Percentiles rank a stretch among this genome's conserved stretches.
Evolutionary conservation across 495 filamentous ascomycete genomes (phyloP).

Genomic region (Penicillium chermesinum): DNA sequence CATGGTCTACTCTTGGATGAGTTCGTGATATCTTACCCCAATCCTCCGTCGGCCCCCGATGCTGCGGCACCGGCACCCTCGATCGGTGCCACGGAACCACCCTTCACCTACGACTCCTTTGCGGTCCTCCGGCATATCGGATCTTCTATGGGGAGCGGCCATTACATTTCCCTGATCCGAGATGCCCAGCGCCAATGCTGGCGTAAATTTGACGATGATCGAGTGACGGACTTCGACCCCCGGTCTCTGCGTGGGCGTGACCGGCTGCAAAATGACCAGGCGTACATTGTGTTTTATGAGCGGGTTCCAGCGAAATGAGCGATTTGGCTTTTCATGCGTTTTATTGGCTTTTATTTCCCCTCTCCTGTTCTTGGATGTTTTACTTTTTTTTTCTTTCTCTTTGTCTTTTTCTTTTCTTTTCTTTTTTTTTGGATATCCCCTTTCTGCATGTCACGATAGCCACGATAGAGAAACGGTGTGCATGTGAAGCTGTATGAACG

Average conservation of each 20-base stretch:
- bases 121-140: slow-evolving; percentile 66
- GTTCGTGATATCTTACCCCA: slow-evolving; percentile 45
- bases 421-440: not conserved
- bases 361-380: not conserved
- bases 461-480: slow-evolving; percentile 17
- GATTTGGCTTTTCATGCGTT: slow-evolving; percentile 3
- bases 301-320: slow-evolving; percentile 48
- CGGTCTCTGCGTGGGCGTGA: slow-evolving; percentile 41
- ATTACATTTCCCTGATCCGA: slow-evolving; percentile 63
- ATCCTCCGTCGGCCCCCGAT: slow-evolving; percentile 22
- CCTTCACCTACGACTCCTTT: slow-evolving; percentile 68
- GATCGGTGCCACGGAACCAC: slow-evolving; percentile 48
- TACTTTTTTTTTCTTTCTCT: slow-evolving; percentile 20
- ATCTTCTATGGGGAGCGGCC: slow-evolving; percentile 56
- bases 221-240: slow-evolving; percentile 54
- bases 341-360: slow-evolving; percentile 9
- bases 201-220: slow-evolving; percentile 62
- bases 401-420: slow-evolving; percentile 6
- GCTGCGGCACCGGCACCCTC: slow-evolving; percentile 12
- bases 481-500: slow-evolving; percentile 5
- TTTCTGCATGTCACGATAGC: slow-evolving; percentile 22
- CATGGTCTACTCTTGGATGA: slow-evolving; percentile 58
- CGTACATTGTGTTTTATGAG: slow-evolving; percentile 66
- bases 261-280: slow-evolving; percentile 56
- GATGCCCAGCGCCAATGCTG: slow-evolving; percentile 58